Percentiles rank a stretch among this genome's conserved stretches.
phyloP scores from a whole-genome alignment of 2,329 filamentous ascomycete species.

The Cryphonectria naterciae region DNA sequence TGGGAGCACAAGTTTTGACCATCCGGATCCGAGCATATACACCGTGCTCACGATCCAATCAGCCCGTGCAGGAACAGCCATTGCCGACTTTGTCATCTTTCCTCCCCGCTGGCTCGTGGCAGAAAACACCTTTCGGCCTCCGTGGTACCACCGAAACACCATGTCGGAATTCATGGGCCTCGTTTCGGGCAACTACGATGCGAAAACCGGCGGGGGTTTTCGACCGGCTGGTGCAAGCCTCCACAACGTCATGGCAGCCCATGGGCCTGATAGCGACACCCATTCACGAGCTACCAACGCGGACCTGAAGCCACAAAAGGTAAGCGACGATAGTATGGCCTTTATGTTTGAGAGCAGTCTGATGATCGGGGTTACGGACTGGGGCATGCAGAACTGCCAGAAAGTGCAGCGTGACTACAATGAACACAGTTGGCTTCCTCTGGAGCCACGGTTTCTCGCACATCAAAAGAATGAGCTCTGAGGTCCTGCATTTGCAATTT shows the following conservation, averaged over 20 bases:
- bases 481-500: neutral
- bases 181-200: conserved; percentile 51
- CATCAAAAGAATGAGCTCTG: neutral
- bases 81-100: conserved; percentile 64
- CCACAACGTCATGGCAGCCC: conserved; percentile 64
- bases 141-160: conserved; percentile 61
- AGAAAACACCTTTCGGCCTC: conserved; percentile 61
- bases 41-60: conserved; percentile 59
- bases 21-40: conserved; percentile 69
- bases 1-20: conserved; percentile 65
- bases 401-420: neutral
- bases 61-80: conserved; percentile 55
- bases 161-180: conserved; percentile 55
- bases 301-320: conserved; percentile 47
- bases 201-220: conserved; percentile 50
- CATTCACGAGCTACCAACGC: conserved; percentile 51
- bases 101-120: conserved; percentile 63
- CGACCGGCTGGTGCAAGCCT: conserved; percentile 48
- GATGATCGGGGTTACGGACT: neutral
- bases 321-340: conserved; percentile 51
- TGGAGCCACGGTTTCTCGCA: neutral
- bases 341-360: conserved; percentile 53
- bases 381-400: neutral
- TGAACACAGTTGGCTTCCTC: neutral
- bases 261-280: conserved; percentile 51